A percentile compares a stretch with the other conserved stretches of the same genome.
These are phyloP conservation scores for Ceratocystis huliohia DNA, from an alignment of 2,329 filamentous ascomycete species.

Conservation along the genomic window DNA sequence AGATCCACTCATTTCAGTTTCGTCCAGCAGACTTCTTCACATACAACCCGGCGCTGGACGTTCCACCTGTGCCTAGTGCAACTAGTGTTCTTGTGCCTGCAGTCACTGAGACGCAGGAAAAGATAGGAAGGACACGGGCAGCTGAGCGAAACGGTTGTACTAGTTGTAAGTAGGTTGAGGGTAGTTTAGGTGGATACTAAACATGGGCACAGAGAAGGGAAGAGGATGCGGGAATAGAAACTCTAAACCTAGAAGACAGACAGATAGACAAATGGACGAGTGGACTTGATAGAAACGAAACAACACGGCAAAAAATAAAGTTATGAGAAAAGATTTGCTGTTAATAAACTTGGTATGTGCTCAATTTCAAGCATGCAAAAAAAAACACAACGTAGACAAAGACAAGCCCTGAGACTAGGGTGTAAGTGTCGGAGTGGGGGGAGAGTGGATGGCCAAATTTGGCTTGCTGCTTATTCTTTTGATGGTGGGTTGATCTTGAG, in stretches of 20 bases:
- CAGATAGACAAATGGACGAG: background rate
- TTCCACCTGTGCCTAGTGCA: slow-evolving; percentile 30
- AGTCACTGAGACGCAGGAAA: slow-evolving; percentile 20
- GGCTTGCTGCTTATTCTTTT: slow-evolving; percentile 3
- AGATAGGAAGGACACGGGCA: background rate
- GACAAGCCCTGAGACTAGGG: background rate
- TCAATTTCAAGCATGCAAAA: background rate
- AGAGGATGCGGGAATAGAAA: background rate
- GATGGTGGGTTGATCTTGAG: slow-evolving; percentile 54
- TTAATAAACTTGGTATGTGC: background rate
- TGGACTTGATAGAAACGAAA: background rate
- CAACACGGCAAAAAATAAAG: background rate
- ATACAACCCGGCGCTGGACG: slow-evolving; percentile 36
- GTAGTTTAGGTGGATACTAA: no score
- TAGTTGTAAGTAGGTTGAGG: background rate
- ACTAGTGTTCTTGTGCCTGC: slow-evolving; percentile 30
- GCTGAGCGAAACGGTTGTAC: background rate
- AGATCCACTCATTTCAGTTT: slow-evolving; percentile 36
- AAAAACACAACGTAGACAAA: background rate
- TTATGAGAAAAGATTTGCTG: background rate
- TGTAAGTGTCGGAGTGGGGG: background rate
- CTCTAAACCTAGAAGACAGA: background rate
- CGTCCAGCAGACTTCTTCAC: slow-evolving; percentile 37
- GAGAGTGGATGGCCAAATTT: background rate
- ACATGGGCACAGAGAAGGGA: background rate